Percentiles rank a stretch among this genome's conserved stretches.
phyloP scores from a whole-genome alignment of 768 basidiomycete genomes.

The Termitomyces sp. region DNA sequence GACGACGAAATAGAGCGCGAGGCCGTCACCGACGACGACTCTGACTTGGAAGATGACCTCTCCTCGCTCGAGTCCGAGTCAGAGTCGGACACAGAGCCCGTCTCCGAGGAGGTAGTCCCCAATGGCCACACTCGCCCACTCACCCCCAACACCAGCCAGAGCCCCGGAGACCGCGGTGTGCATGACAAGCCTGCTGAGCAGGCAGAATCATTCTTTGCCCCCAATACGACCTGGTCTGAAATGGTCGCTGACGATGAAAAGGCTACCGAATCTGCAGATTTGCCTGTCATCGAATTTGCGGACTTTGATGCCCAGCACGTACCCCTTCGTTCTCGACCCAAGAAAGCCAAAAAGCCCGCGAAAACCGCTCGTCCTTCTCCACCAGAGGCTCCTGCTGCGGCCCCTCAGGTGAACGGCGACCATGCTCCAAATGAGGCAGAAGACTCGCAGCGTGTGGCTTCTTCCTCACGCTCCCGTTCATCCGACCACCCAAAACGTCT shows the following conservation, averaged over 20 bases:
- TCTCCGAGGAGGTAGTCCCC: constrained; percentile 58
- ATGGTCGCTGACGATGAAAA: constrained; percentile 73
- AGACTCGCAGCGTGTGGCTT: constrained; percentile 34
- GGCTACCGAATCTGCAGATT: constrained; percentile 57
- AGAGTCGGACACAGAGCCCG: constrained; percentile 73
- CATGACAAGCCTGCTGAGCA: constrained; percentile 32
- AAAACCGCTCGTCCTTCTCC: constrained; percentile 33
- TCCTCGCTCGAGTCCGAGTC: constrained; percentile 60
- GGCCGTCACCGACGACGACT: constrained; percentile 70
- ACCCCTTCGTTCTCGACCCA: constrained; percentile 28
- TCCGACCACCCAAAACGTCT: constrained; percentile 31
- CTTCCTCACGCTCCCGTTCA: constrained; percentile 35
- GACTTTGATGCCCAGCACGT: constrained; percentile 50
- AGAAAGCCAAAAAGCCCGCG: constrained; percentile 40
- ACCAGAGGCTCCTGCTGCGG: constrained; percentile 27
- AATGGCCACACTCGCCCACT: constrained; percentile 51
- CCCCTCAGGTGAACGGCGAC: constrained; percentile 28
- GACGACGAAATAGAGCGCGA: constrained; percentile 81
- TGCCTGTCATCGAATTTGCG: constrained; percentile 82
- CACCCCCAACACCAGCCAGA: constrained; percentile 69
- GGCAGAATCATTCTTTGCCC: constrained; percentile 51
- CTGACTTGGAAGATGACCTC: constrained; percentile 62
- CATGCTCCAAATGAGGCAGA: constrained; percentile 23
- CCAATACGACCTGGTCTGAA: constrained; percentile 71
- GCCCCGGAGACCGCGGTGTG: constrained; percentile 43